Evolutionary conservation across 306 rosid genomes (phyloP).

Genomic region (Acacia acuminata): DNA sequence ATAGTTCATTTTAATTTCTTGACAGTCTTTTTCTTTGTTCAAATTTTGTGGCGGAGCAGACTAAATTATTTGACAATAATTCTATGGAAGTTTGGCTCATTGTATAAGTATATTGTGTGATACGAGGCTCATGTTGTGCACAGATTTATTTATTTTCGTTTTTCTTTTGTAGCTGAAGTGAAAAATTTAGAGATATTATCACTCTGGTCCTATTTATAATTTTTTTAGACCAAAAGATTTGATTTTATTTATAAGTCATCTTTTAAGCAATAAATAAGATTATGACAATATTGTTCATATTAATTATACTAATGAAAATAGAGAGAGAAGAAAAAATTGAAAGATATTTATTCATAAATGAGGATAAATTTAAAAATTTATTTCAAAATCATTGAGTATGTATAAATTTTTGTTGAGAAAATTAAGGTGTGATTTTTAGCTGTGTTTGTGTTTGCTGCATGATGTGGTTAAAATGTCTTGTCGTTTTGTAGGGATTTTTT

Average conservation of each 20-base stretch:
- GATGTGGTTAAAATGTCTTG: not conserved
- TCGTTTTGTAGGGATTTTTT: too few species aligned
- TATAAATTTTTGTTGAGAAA: not conserved
- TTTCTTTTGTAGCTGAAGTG: not conserved
- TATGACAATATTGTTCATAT: too few species aligned
- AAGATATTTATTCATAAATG: too few species aligned
- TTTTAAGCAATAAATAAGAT: too few species aligned
- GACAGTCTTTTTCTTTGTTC: not conserved
- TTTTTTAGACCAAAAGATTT: too few species aligned
- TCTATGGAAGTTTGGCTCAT: not conserved
- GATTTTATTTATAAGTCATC: too few species aligned
- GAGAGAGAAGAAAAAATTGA: too few species aligned
- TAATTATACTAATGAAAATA: too few species aligned
- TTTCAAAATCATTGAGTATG: too few species aligned
- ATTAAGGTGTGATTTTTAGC: not conserved
- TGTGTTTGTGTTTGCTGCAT: not conserved
- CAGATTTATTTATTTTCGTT: not conserved
- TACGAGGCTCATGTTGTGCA: not conserved
- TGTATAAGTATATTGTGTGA: not conserved
- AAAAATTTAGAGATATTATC: not conserved
- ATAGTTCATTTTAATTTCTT: not conserved
- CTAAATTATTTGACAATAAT: constrained; percentile 1
- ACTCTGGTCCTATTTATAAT: too few species aligned
- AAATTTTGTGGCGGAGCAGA: constrained; percentile 9
- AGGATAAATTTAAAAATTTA: too few species aligned